Base-by-base conservation (phyloP, 768 basidiomycete species). In the Amanita pseudoporphyria region DNA sequence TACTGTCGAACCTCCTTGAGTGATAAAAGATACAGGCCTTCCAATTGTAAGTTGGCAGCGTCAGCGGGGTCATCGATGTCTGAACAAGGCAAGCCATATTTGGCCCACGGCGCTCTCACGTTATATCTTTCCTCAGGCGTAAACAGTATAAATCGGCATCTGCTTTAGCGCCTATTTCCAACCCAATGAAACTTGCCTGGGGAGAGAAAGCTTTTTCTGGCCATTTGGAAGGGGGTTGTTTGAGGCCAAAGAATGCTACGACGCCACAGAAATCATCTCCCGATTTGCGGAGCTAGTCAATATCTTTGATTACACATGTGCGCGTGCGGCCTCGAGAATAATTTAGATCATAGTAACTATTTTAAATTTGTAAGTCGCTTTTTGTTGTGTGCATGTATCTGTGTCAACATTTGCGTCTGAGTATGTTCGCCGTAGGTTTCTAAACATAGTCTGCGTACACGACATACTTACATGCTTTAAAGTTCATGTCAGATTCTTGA, bases 111-210 rank as follows among this genome's bases (percentile, higher is more conserved):
- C 6, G 92, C 96, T 10, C 75, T 99, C 22, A 86, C 87, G 13
- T 67, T 97, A 33, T 97, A 97, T 66, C 82, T 98, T 39, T 72
- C 80, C 48, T 83, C 89, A 54, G 71, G 76, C 51, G 69, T 69
- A 81, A 79, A 62, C 75, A 76, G 55, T 98, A 87, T 67, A 79
- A 80, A 47, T 95, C 92, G 16, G 87, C 78, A 6, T 94, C 91
- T 5, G 95, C 91, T 0, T 97, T 98, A 62, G 70, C 90, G 26
- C 87, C 87, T 1, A 81, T 89, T 47, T 72, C 82, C 45, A 97
- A 97, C 66, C 93, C 95, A 0, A 82, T 82, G 12, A n/a, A n/a
- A n/a, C n/a, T n/a, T n/a, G n/a, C 85, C 1, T 97, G 95, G 95
- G 95, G 95, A 19, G 72, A 83, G 60, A 95, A 93, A 62, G 94